Evolutionary conservation across 2,329 filamentous ascomycete genomes (phyloP).

Genomic region (Aurifilum marmelostoma): DNA sequence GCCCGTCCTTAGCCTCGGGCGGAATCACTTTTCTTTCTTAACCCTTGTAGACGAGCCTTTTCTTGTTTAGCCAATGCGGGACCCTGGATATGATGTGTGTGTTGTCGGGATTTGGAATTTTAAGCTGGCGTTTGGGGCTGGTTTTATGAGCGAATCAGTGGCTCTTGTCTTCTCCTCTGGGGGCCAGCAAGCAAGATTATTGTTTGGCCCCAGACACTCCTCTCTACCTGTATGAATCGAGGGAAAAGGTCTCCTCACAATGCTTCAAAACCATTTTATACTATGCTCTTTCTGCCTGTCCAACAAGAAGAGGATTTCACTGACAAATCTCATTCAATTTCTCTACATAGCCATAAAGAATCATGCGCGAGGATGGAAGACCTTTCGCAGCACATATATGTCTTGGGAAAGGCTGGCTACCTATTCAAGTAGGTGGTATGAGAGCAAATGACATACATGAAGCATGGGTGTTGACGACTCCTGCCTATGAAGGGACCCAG

Average conservation of each 20-base stretch:
- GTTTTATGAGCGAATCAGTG: not conserved
- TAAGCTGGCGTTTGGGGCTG: not conserved
- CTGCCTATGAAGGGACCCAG: too few species aligned
- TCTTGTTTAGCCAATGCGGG: not conserved
- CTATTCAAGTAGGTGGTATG: too few species aligned
- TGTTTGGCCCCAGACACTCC: constrained; percentile 2
- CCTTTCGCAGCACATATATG: too few species aligned
- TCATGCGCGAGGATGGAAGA: too few species aligned
- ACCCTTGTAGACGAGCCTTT: not conserved
- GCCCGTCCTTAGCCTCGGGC: too few species aligned
- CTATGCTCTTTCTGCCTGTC: not conserved
- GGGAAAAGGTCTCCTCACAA: not conserved
- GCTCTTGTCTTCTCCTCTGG: not conserved
- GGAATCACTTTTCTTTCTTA: not conserved
- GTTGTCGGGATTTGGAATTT: not conserved
- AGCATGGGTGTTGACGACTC: too few species aligned
- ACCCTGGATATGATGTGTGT: not conserved
- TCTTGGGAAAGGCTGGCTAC: too few species aligned
- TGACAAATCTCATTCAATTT: too few species aligned
- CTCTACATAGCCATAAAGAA: not conserved
- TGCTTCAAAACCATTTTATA: not conserved
- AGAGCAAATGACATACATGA: too few species aligned
- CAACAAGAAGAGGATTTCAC: too few species aligned
- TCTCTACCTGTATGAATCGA: constrained; percentile 12
- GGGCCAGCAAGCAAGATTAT: not conserved